These are phyloP conservation scores for Euryodendron excelsum DNA, from an alignment of 148 eudicot genomes.

Conservation along the genomic window DNA sequence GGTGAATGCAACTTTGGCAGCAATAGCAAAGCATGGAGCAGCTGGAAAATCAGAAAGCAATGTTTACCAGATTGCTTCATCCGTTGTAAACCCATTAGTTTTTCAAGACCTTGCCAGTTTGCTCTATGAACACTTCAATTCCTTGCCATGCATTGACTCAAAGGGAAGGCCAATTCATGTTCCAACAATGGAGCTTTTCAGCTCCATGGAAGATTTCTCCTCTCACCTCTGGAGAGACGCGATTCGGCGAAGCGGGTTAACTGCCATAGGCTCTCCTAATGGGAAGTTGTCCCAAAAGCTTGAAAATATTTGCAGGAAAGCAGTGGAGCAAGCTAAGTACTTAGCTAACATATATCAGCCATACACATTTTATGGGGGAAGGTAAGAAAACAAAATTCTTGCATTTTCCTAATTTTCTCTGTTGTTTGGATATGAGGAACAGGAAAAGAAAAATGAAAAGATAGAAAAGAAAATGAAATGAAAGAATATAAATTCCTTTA, in stretches of 20 bases:
- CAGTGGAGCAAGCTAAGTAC: conserved; percentile 84
- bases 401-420: neutral
- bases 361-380: conserved; percentile 90
- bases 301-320: conserved; percentile 66
- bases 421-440: too few species aligned
- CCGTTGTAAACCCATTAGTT: conserved; percentile 82
- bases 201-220: conserved; percentile 82
- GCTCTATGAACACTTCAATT: conserved; percentile 63
- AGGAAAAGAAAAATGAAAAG: too few species aligned
- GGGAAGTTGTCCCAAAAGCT: conserved; percentile 48
- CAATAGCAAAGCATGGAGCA: conserved; percentile 89
- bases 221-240: conserved; percentile 72
- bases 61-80: conserved; percentile 91
- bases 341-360: conserved; percentile 83
- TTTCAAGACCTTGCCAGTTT: conserved; percentile 59
- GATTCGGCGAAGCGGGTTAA: conserved; percentile 42
- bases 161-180: conserved; percentile 71
- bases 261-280: conserved; percentile 36
- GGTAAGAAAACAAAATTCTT: conserved; percentile 37
- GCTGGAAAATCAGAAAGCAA: conserved; percentile 59
- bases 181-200: conserved; percentile 60
- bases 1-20: conserved; percentile 86
- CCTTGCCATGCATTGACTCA: conserved; percentile 62
- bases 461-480: too few species aligned
- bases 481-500: too few species aligned